Base-by-base conservation (phyloP, 176 grass and related monocot genomes). In the Chrysopogon serrulatus region DNA sequence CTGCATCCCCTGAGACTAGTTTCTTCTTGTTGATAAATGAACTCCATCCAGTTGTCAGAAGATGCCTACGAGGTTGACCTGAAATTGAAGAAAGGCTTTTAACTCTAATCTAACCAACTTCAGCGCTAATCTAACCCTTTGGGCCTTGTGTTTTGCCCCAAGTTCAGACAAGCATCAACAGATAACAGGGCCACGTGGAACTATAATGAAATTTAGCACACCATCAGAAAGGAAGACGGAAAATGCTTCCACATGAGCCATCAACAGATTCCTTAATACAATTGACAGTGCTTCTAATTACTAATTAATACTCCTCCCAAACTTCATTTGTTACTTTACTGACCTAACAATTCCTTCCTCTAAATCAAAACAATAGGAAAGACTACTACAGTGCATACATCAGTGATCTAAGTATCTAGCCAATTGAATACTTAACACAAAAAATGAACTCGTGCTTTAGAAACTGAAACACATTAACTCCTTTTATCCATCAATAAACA, bases 31-130 rank as follows among this genome's bases (percentile, higher is more conserved):
- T 92, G 66, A 98, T 86, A 87, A 98, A 98, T 14, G 96, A 92
- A 87, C 91, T 98, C 96, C 96, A 98, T 71, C 96, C 96, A 41
- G 93, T 95, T 11, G 96, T 98, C 67, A 98, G 79, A 89, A 98
- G 93, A 93, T 98, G 96, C 77, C 96, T 92, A 39, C 96, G 96
- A 24, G 96, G 96, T 86, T 98, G 96, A 69, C 96, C 96, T 98
- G 87, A 76, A 83, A 92, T 41, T 28, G 14, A 26, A n/a, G 36
- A 57, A 36, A 21, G 31, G 23, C 16, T 4, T 47, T 79, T 10
- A 86, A 13, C 10, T 48, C 10, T 61, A 27, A 60, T 27, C 1
- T 59, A 59, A 5, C 54, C 11, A 24, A 10, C 54, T 26, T 26
- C 12, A 59, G 10, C 10, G 3, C 54, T 26, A 26, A 21, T 69